phyloP scores from a whole-genome alignment of 306 rosid species.

The Malus domestica region ASM211411v1 NC_041803.1:48974501-48975000 shows the following conservation, averaged over 20 bases:
- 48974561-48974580: neutral
- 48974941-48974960: neutral
- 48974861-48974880: neutral
- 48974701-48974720: slow-evolving; percentile 61
- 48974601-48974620: slow-evolving; percentile 86
- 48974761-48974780: neutral
- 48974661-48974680: slow-evolving; percentile 75
- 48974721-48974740: slow-evolving; percentile 1
- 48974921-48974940: neutral
- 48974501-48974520: slow-evolving; percentile 62
- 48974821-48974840: neutral
- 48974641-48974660: slow-evolving; percentile 59
- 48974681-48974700: slow-evolving; percentile 65
- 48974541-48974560: neutral
- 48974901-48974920: neutral
- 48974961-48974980: neutral
- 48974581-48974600: neutral
- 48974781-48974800: neutral
- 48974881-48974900: neutral
- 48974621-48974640: slow-evolving; percentile 82
- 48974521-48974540: slow-evolving; percentile 6
- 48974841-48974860: neutral
- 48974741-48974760: neutral
- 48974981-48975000: neutral
- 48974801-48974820: neutral